Conservation (phyloP, 441 rosid genomes). For the Raphanus hybrid region DNA sequence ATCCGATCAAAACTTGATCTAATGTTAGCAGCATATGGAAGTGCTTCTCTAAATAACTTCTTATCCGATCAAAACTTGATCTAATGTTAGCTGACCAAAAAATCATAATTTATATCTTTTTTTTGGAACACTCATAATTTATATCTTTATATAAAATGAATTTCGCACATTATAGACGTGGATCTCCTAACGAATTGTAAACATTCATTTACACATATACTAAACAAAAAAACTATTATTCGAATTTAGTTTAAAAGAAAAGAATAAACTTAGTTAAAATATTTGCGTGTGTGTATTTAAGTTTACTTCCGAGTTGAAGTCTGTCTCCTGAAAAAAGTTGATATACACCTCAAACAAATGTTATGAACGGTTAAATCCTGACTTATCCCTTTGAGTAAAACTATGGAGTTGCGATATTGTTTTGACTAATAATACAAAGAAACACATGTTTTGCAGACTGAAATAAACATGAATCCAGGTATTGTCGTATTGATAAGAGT, state of each 20-base stretch:
- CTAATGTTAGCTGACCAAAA: no score
- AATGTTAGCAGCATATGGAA: no score
- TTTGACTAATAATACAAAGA: conserved; percentile 15
- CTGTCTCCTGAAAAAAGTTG: not conserved
- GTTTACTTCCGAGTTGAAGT: not conserved
- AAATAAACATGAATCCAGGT: not conserved
- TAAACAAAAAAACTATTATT: not conserved
- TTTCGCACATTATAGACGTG: no score
- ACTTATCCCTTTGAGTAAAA: not conserved
- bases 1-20: no score
- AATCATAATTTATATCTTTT: no score
- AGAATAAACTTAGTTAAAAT: not conserved
- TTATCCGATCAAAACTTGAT: no score
- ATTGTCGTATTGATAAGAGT: not conserved
- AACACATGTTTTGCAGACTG: not conserved
- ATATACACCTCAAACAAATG: not conserved
- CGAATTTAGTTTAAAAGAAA: not conserved
- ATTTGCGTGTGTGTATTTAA: not conserved
- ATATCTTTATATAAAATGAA: no score
- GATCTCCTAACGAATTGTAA: not conserved
- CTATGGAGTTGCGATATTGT: not conserved
- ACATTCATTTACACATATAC: not conserved
- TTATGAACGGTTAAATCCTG: not conserved
- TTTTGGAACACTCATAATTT: no score
- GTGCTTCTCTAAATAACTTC: no score